Evolutionary conservation across 441 rosid genomes (phyloP).

Genomic region (Aquilaria agallochum): DNA sequence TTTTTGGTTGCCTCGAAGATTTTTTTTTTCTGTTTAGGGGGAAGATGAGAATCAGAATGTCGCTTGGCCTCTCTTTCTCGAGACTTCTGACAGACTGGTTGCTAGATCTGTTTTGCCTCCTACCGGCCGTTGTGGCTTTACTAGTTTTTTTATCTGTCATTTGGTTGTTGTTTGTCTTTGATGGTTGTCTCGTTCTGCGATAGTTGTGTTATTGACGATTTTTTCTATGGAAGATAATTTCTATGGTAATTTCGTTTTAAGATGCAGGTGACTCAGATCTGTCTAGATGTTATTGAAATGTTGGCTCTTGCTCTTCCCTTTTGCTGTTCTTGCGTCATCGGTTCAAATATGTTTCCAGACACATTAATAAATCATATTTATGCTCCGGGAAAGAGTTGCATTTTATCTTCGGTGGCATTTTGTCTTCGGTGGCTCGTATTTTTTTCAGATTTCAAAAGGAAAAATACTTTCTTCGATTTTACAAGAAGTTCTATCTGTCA

Average conservation of each 20-base stretch:
- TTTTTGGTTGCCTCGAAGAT: constrained; percentile 19
- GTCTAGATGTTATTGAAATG: constrained; percentile 1
- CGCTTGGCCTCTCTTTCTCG: constrained; percentile 1
- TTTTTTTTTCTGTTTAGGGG: not conserved
- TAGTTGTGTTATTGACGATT: not conserved
- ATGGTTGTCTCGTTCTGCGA: not conserved
- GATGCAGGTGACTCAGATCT: constrained; percentile 21
- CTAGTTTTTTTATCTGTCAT: not conserved
- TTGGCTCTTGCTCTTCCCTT: not conserved
- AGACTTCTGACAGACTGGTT: not conserved
- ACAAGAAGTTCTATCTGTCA: too few relatives aligned
- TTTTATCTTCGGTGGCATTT: too few relatives aligned
- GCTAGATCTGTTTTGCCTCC: constrained; percentile 18
- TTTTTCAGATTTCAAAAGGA: too few relatives aligned
- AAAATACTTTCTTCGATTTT: too few relatives aligned
- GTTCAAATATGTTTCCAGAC: too few relatives aligned
- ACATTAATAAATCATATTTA: too few relatives aligned
- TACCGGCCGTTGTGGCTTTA: not conserved
- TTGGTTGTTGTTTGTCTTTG: not conserved
- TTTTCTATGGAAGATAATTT: not conserved
- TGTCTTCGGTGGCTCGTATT: too few relatives aligned
- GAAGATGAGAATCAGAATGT: not conserved
- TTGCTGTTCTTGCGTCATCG: not conserved
- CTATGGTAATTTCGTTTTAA: constrained; percentile 8
- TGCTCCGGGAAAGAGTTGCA: too few relatives aligned